Evolutionary conservation across 2,329 filamentous ascomycete genomes (phyloP).

Genomic region (Alternaria burnsii): DNA sequence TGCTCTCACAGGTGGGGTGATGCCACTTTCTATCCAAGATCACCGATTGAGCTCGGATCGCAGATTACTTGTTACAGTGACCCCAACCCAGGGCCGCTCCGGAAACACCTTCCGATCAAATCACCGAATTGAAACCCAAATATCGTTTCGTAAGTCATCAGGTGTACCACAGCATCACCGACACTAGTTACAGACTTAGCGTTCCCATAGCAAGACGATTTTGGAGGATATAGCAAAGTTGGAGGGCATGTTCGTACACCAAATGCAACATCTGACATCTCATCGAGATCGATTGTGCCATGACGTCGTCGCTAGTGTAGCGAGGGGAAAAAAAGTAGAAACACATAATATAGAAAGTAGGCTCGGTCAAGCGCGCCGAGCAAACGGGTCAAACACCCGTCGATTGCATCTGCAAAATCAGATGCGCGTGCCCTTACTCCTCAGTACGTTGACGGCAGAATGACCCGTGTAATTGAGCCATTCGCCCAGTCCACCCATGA

Average conservation of each 20-base stretch:
- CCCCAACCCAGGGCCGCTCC: background rate
- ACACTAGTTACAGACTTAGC: background rate
- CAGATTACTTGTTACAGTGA: background rate
- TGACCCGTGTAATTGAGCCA: constrained; percentile 85
- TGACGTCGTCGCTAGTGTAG: constrained; percentile 1
- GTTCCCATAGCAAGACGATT: background rate
- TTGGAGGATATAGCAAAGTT: background rate
- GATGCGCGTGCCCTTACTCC: constrained; percentile 87
- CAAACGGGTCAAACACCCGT: background rate
- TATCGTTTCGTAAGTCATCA: constrained; percentile 3
- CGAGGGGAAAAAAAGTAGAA: constrained; percentile 1
- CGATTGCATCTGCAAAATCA: constrained; percentile 51
- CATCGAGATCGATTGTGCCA: constrained; percentile 10
- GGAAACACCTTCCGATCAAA: constrained; percentile 10
- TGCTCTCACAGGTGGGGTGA: background rate
- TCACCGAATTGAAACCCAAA: constrained; percentile 1
- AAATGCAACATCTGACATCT: background rate
- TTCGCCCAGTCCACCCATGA: constrained; percentile 70
- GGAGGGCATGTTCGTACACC: background rate
- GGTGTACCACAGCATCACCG: constrained; percentile 1
- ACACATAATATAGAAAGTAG: background rate
- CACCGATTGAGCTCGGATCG: constrained; percentile 1
- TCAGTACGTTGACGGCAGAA: constrained; percentile 79
- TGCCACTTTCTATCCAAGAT: background rate
- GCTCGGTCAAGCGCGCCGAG: background rate